Conservation (phyloP, 768 basidiomycete genomes). For the Mycena galopus region DNA sequence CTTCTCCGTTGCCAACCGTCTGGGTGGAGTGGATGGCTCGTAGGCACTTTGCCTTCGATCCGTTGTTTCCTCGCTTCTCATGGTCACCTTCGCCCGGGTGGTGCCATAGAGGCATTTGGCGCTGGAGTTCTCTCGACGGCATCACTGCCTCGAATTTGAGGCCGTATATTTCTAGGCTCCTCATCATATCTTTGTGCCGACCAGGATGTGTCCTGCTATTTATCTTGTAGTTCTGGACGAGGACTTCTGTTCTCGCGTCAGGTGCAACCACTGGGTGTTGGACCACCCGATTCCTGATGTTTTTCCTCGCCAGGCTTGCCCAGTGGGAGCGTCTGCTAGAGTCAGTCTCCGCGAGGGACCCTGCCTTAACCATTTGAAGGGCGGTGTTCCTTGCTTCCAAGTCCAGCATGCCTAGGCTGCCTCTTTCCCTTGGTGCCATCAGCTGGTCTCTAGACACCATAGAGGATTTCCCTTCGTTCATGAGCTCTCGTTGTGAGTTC, state of each 20-base stretch:
- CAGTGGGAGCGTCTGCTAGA: background rate
- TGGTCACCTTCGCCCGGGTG: background rate
- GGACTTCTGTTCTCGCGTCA: background rate
- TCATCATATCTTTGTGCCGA: background rate
- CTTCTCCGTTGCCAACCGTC: too few species aligned
- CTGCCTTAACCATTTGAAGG: background rate
- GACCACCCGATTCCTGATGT: background rate
- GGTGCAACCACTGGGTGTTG: background rate
- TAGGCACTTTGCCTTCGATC: too few species aligned
- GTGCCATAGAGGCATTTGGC: background rate
- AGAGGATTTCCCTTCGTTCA: too few species aligned
- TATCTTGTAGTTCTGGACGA: background rate
- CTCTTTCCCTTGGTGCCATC: background rate
- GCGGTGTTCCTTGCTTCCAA: background rate
- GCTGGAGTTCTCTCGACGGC: background rate
- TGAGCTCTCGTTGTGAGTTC: too few species aligned
- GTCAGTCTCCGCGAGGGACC: background rate
- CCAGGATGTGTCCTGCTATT: background rate
- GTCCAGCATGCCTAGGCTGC: background rate
- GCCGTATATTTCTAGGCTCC: background rate
- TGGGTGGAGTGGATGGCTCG: background rate
- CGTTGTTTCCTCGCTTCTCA: too few species aligned
- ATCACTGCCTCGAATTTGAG: background rate
- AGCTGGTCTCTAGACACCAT: too few species aligned
- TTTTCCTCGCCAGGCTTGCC: background rate